phyloP scores from a whole-genome alignment of 2,329 filamentous ascomycete genomes.

The Arachnomyces sp. region DNA sequence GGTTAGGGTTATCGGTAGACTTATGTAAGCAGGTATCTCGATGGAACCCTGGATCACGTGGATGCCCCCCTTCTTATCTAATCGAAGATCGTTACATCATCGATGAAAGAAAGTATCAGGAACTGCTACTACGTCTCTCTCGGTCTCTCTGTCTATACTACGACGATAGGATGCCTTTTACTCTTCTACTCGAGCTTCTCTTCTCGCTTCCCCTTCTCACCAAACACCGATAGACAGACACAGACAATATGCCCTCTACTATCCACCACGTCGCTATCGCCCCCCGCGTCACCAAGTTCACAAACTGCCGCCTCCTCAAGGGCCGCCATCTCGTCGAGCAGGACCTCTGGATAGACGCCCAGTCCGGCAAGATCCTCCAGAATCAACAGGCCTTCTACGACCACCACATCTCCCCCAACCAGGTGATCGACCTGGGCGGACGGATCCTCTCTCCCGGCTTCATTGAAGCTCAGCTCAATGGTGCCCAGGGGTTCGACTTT shows the following conservation, averaged over 20 bases:
- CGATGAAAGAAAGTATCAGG: too few relatives aligned
- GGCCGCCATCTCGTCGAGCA: constrained; percentile 59
- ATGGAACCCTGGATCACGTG: too few relatives aligned
- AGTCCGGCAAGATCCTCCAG: constrained; percentile 71
- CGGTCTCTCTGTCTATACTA: too few relatives aligned
- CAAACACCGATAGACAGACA: constrained; percentile 21
- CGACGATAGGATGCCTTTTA: too few relatives aligned
- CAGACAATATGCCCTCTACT: constrained; percentile 29
- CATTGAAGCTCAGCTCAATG: constrained; percentile 88
- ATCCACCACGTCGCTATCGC: constrained; percentile 20
- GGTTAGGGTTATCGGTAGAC: too few relatives aligned
- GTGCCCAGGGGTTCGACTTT: constrained; percentile 88
- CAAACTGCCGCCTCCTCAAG: constrained; percentile 72
- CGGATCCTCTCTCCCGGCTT: constrained; percentile 78
- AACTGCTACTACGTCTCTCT: too few relatives aligned
- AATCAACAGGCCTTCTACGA: constrained; percentile 53
- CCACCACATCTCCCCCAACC: constrained; percentile 50
- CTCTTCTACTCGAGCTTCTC: too few relatives aligned
- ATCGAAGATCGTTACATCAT: too few relatives aligned
- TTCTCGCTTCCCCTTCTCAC: too few relatives aligned
- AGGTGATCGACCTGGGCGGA: constrained; percentile 68
- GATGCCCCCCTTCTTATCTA: too few relatives aligned
- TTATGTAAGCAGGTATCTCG: too few relatives aligned
- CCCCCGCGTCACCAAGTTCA: constrained; percentile 68
- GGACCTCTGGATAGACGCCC: constrained; percentile 82